phyloP scores from a whole-genome alignment of 2,329 filamentous ascomycete genomes.

The Daldinia sp. region DNA sequence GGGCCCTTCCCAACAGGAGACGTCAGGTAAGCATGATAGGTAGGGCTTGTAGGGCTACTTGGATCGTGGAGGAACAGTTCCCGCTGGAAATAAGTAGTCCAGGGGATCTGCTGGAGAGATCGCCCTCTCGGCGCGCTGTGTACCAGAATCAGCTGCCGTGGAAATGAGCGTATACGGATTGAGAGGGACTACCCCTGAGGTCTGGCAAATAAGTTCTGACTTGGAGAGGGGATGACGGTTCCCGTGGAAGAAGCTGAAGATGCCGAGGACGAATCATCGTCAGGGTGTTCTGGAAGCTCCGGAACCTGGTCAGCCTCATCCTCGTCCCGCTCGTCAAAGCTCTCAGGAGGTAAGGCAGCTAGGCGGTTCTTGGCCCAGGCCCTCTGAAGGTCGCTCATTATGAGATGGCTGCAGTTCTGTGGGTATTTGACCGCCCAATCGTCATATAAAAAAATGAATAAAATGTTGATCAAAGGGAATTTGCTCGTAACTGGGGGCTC shows the following conservation, averaged over 20 bases:
- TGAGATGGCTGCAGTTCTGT: background rate
- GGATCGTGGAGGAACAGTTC: conserved; percentile 78
- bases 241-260: conserved; percentile 94
- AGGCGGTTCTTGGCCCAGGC: conserved; percentile 83
- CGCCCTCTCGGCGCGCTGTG: conserved; percentile 63
- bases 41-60: conserved; percentile 60
- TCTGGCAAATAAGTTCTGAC: conserved; percentile 78
- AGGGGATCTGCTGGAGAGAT: conserved; percentile 76
- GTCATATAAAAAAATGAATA: conserved; percentile 17
- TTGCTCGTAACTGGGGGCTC: background rate
- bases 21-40: conserved; percentile 88
- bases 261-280: conserved; percentile 79
- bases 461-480: background rate
- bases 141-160: conserved; percentile 43
- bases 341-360: conserved; percentile 64
- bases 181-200: conserved; percentile 69
- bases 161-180: conserved; percentile 33
- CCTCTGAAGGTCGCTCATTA: conserved; percentile 85
- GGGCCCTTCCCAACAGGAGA: conserved; percentile 81
- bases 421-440: conserved; percentile 21
- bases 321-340: conserved; percentile 66
- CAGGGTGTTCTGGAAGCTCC: conserved; percentile 60
- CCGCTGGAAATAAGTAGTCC: conserved; percentile 91
- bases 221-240: conserved; percentile 85
- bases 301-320: conserved; percentile 56